Evolutionary conservation across 2,329 filamentous ascomycete species (phyloP).

Genomic region (Lecanosticta acicola): DNA sequence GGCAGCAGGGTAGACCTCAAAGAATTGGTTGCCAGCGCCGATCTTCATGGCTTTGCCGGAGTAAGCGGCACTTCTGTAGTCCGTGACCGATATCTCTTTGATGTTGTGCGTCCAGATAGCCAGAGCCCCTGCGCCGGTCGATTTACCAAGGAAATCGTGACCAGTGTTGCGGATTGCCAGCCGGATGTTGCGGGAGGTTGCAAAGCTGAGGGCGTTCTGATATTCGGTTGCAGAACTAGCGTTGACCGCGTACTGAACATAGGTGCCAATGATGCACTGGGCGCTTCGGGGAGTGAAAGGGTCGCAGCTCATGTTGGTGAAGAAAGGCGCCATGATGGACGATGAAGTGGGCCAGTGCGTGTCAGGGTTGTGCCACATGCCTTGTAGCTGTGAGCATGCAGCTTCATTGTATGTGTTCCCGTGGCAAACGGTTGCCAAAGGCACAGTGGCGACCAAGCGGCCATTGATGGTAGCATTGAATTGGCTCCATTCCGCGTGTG

Average conservation of each 20-base stretch:
- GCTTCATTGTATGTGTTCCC: too few species aligned
- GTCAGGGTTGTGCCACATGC: too few species aligned
- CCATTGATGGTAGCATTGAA: conserved; percentile 51
- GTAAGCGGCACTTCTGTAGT: conserved; percentile 40
- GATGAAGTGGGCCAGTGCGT: conserved; percentile 32
- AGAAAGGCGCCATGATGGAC: conserved; percentile 38
- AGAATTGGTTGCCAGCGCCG: conserved; percentile 50
- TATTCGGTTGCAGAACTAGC: conserved; percentile 11
- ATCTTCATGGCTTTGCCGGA: conserved; percentile 49
- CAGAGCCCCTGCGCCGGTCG: conserved; percentile 55
- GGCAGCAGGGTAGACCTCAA: conserved; percentile 44
- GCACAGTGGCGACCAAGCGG: conserved; percentile 48
- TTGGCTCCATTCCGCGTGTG: conserved; percentile 39
- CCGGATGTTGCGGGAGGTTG: conserved; percentile 43
- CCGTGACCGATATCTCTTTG: conserved; percentile 43
- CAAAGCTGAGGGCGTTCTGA: conserved; percentile 4
- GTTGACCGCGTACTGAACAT: conserved; percentile 33
- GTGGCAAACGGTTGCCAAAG: conserved; percentile 52
- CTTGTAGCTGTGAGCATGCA: too few species aligned
- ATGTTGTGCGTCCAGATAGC: conserved; percentile 55
- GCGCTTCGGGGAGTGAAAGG: conserved; percentile 33
- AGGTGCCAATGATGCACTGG: conserved; percentile 42
- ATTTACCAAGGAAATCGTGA: conserved; percentile 48
- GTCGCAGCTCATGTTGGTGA: conserved; percentile 38
- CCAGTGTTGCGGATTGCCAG: conserved; percentile 44